Percentiles rank a stretch among this genome's conserved stretches.
Conservation (phyloP, 495 filamentous ascomycete genomes). For the Thozetella sp. region DNA sequence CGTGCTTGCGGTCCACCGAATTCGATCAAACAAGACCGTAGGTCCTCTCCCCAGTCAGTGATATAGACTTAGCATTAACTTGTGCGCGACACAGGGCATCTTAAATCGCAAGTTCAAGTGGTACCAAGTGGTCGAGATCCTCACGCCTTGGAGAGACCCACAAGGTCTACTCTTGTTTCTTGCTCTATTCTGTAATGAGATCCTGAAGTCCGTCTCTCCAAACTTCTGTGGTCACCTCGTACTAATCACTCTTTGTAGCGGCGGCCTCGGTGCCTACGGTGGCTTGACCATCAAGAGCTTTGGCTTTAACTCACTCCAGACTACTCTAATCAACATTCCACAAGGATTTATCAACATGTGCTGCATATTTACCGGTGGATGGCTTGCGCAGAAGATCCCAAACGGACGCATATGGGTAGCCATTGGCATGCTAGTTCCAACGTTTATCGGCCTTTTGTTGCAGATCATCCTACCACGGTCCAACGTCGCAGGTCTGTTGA, state of each 20-base stretch:
- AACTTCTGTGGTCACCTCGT: background rate
- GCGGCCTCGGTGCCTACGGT: background rate
- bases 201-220: background rate
- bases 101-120: slow-evolving; percentile 1
- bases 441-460: background rate
- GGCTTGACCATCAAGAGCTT: background rate
- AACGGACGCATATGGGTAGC: background rate
- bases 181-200: background rate
- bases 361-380: background rate
- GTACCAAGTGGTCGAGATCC: slow-evolving; percentile 1
- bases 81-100: background rate
- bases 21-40: background rate
- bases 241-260: background rate
- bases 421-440: background rate
- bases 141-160: background rate
- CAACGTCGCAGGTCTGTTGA: background rate
- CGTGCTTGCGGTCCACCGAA: background rate
- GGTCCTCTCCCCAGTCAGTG: background rate
- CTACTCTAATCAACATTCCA: background rate
- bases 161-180: background rate
- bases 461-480: background rate
- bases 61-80: background rate
- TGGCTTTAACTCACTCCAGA: background rate
- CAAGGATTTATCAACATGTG: background rate
- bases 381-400: background rate